Evolutionary conservation across 2,329 filamentous ascomycete genomes (phyloP).

Genomic region (Trematosphaeria pertusa): DNA sequence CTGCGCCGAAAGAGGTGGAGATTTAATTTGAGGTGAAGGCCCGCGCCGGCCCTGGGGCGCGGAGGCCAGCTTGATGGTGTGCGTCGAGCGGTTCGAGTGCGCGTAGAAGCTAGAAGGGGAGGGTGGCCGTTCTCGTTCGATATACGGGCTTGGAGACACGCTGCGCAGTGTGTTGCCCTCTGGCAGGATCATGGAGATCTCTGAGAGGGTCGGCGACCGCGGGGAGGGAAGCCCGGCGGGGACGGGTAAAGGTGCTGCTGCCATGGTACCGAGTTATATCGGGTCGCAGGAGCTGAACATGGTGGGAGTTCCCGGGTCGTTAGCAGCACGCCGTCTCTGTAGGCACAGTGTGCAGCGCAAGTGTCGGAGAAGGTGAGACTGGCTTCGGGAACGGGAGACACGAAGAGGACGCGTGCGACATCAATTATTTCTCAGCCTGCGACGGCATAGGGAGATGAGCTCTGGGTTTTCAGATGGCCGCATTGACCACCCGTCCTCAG

Average conservation of each 20-base stretch:
- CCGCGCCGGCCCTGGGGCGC: conserved; percentile 38
- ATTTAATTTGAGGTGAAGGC: conserved; percentile 36
- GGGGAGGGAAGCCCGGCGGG: conserved; percentile 22
- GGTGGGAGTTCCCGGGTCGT: conserved; percentile 7
- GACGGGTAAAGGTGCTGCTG: conserved; percentile 44
- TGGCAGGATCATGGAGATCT: conserved; percentile 93
- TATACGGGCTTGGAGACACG: conserved; percentile 60
- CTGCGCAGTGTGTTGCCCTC: conserved; percentile 54
- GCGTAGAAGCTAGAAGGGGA: conserved; percentile 46
- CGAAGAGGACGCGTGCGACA: conserved; percentile 27
- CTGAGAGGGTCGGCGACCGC: conserved; percentile 82
- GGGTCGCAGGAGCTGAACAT: conserved; percentile 24
- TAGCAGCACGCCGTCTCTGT: too few species aligned
- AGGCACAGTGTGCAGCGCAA: too few species aligned
- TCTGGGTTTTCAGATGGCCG: conserved; percentile 26
- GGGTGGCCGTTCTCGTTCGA: conserved; percentile 51
- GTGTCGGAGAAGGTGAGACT: conserved; percentile 13
- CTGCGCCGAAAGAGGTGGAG: conserved; percentile 40
- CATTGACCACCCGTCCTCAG: conserved; percentile 20
- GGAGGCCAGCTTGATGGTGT: conserved; percentile 34
- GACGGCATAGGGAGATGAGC: conserved; percentile 19
- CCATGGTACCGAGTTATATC: conserved; percentile 14
- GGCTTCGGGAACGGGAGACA: too few species aligned
- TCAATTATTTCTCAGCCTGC: conserved; percentile 25
- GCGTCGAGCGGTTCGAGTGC: conserved; percentile 26